Base-by-base conservation (phyloP, 2,329 filamentous ascomycete species). In the Lecanoromycetidae sp. region DNA sequence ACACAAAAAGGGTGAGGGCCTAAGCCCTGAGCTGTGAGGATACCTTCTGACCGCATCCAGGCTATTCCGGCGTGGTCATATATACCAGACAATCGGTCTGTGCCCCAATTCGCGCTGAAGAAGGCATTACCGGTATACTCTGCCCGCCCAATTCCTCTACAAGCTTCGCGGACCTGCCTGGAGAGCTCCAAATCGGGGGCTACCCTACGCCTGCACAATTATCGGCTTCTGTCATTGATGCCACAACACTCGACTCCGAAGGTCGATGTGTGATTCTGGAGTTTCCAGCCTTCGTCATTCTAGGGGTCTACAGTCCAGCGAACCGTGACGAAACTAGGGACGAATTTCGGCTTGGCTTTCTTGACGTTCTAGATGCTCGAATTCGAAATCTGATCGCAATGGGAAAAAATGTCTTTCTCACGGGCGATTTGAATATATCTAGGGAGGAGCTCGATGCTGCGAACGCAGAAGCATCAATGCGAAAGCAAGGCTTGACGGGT, bases 41-140 rank as follows among this genome's bases (percentile, higher is more conserved):
- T 35, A 3, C 10, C 17, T 43, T n/a, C 23, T 42, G 13, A 42
- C 15, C n/a, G 13, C 9, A n/a, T 44, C 4, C 33, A 94, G 87
- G 91, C 20, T 98, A 96, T 61, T 94, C 90, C 22, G 91, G 91
- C 2, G 90, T 98, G 2, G 91, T 83, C 3, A 87, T 98, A 29
- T 98, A 95, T 66, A 95, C 88, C 1, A 78, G 87, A n/a, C 91
- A 84, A 60, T 75, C 83, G 3, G 81, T 77, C 29, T 96, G 91
- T 63, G 77, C 80, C 3, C 91, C 91, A 0, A 84, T 95, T 22
- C 79, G 82, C 51, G 90, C 88, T 3, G 91, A 98, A 66, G 90
- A 96, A 68, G 91, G 91, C n/a, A 72, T 98, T 45, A 82, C 87
- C 0, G 91, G 91, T 13, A 70, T 86, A 4, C 74, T 95, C 12